A percentile compares a stretch with the other conserved stretches of the same genome.
Conservation (phyloP, 139 green algal species). For the Eudorina sp. region DNA sequence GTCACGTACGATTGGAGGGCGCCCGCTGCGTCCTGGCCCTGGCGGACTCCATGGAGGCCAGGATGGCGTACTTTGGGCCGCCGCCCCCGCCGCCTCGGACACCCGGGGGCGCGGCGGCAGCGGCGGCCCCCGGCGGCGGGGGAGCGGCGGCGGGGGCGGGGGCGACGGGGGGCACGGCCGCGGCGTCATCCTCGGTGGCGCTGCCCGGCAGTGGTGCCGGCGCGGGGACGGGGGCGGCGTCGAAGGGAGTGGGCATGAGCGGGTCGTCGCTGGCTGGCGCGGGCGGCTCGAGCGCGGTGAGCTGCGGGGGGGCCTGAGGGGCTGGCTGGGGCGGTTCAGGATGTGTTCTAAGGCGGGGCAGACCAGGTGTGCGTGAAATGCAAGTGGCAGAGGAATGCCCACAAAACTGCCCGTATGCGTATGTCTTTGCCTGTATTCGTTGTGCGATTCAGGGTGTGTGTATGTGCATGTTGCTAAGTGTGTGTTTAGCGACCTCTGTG, state of each 20-base stretch:
- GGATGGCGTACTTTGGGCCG: constrained; percentile 31
- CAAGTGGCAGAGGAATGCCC: too few relatives aligned
- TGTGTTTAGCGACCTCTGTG: too few relatives aligned
- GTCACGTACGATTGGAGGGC: neutral
- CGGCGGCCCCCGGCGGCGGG: neutral
- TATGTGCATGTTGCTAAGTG: too few relatives aligned
- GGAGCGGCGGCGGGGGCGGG: neutral
- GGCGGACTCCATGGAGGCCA: constrained; percentile 31
- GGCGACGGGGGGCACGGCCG: neutral
- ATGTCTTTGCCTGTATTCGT: too few relatives aligned
- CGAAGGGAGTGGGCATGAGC: too few relatives aligned
- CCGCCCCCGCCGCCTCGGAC: neutral
- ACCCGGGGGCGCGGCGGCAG: neutral
- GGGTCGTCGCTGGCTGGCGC: neutral
- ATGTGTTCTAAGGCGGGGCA: too few relatives aligned
- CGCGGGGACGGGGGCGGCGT: too few relatives aligned
- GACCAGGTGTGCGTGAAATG: too few relatives aligned
- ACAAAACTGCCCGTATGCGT: too few relatives aligned
- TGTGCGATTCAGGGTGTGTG: too few relatives aligned
- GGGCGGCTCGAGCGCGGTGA: neutral
- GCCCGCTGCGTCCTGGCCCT: constrained; percentile 33
- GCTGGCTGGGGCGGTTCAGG: too few relatives aligned
- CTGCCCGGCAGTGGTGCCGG: neutral
- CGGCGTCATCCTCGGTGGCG: neutral
- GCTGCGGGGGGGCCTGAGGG: too few relatives aligned